Evolutionary conservation across 2,329 filamentous ascomycete species (phyloP).

Genomic region (Cordyceps pruinosa): DNA sequence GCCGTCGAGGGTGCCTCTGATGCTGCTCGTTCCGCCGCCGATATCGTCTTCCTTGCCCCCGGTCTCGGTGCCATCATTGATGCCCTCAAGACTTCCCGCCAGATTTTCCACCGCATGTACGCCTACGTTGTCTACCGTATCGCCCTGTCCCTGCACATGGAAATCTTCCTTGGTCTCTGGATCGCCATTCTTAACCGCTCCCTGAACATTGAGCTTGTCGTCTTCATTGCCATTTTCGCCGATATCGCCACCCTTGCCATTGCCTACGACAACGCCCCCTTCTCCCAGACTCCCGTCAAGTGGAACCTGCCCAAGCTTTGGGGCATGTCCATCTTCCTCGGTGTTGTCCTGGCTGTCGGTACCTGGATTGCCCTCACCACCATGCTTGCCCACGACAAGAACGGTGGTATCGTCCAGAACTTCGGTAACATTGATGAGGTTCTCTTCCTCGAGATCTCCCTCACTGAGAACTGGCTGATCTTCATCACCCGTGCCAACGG

Average conservation of each 20-base stretch:
- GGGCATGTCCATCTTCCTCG: slow-evolving; percentile 84
- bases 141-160: slow-evolving; percentile 81
- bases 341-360: slow-evolving; percentile 71
- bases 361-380: slow-evolving; percentile 88
- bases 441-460: slow-evolving; percentile 81
- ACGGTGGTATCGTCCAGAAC: slow-evolving; percentile 85
- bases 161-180: slow-evolving; percentile 88
- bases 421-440: slow-evolving; percentile 75
- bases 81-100: slow-evolving; percentile 83
- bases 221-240: slow-evolving; percentile 92
- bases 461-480: slow-evolving; percentile 94
- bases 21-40: slow-evolving; percentile 81
- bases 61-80: slow-evolving; percentile 90
- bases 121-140: slow-evolving; percentile 95
- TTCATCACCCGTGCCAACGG: slow-evolving; percentile 93
- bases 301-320: slow-evolving; percentile 93
- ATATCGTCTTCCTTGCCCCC: slow-evolving; percentile 89
- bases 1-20: slow-evolving; percentile 89
- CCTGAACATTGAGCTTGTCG: slow-evolving; percentile 78
- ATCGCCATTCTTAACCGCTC: slow-evolving; percentile 80
- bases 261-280: slow-evolving; percentile 88
- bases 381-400: slow-evolving; percentile 61
- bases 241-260: slow-evolving; percentile 89
- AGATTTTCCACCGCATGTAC: slow-evolving; percentile 97
- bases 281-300: slow-evolving; percentile 79